Evolutionary conservation across 73 alveolate genomes (phyloP).

Genomic region (Paramecium biaurelia): DNA sequence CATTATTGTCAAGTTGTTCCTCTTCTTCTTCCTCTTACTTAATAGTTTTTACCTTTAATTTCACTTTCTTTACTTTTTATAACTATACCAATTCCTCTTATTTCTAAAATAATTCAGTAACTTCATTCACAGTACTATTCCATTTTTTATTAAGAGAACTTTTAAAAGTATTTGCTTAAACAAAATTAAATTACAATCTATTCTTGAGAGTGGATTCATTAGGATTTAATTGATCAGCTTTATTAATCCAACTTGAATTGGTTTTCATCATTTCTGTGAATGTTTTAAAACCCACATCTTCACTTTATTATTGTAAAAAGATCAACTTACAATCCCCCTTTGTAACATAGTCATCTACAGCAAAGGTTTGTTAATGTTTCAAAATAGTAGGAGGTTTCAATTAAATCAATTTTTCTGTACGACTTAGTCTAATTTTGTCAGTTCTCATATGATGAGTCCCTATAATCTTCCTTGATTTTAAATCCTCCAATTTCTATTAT

Average conservation of each 20-base stretch:
- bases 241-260: conserved; percentile 16
- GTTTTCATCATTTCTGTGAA: conserved; percentile 41
- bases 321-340: conserved; percentile 38
- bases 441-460: neutral
- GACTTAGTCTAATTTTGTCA: neutral
- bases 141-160: neutral
- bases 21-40: neutral
- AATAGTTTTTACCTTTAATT: neutral
- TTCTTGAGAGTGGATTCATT: neutral
- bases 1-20: neutral
- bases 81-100: neutral
- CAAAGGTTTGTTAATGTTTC: neutral
- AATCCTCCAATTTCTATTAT: neutral
- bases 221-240: neutral
- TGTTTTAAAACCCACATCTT: conserved; percentile 44
- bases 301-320: neutral
- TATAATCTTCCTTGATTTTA: neutral
- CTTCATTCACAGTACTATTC: conserved; percentile 42
- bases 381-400: neutral
- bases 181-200: conserved; percentile 13
- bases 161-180: neutral
- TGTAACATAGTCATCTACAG: neutral
- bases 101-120: neutral
- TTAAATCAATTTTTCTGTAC: neutral
- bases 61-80: neutral